Conservation (phyloP, 352 stramenopile species). For the Pythium vanterpoolii region DNA sequence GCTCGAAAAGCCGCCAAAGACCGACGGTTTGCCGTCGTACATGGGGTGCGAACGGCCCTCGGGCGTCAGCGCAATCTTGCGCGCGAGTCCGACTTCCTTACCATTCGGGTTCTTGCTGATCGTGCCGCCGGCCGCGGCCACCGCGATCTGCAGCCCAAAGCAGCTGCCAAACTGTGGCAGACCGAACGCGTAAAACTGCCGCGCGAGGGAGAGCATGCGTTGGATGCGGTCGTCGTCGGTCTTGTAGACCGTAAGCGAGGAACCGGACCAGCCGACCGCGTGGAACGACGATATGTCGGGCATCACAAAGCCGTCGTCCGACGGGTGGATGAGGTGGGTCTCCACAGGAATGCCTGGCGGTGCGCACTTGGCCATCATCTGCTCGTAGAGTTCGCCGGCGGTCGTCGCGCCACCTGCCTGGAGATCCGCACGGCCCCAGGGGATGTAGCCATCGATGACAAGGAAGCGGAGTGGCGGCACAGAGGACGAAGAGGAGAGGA, state of each 20-base stretch:
- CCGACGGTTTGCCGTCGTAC: conserved; percentile 64
- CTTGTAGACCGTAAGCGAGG: conserved; percentile 64
- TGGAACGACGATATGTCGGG: conserved; percentile 66
- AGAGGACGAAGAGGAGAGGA: conserved; percentile 12
- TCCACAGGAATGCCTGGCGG: conserved; percentile 31
- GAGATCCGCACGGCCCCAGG: conserved; percentile 52
- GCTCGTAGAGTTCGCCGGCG: conserved; percentile 63
- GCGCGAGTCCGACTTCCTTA: conserved; percentile 62
- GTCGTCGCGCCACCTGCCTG: conserved; percentile 58
- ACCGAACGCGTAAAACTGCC: conserved; percentile 38
- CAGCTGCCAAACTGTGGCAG: conserved; percentile 79
- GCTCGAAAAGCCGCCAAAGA: conserved; percentile 73
- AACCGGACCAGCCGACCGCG: conserved; percentile 74
- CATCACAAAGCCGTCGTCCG: conserved; percentile 46
- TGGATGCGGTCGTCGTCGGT: conserved; percentile 45
- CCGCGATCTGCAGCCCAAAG: conserved; percentile 65
- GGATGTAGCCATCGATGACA: conserved; percentile 73
- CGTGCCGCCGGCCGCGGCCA: conserved; percentile 45
- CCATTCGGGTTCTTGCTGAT: conserved; percentile 61
- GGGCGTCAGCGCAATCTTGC: conserved; percentile 61
- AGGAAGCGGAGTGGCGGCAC: conserved; percentile 42
- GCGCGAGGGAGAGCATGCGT: conserved; percentile 41
- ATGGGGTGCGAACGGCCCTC: conserved; percentile 61
- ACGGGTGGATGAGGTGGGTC: conserved; percentile 63
- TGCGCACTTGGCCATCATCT: conserved; percentile 61